Evolutionary conservation across 805 yeast genomes (phyloP).

Genomic region (Yarrowia yakushimensis): DNA sequence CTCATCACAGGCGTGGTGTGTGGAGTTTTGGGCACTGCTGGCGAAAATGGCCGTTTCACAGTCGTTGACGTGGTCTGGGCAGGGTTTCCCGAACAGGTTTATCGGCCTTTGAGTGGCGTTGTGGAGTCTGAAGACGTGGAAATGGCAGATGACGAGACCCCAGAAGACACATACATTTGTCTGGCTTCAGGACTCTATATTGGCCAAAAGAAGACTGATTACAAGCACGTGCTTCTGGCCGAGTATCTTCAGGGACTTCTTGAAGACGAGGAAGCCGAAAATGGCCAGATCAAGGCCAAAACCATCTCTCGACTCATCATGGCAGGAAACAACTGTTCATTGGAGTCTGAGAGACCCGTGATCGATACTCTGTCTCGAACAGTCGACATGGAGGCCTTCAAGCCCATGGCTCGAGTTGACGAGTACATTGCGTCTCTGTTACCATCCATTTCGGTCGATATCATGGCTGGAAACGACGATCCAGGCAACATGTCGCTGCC

Average conservation of each 20-base stretch:
- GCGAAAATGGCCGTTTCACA: conserved; percentile 76
- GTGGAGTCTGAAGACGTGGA: neutral
- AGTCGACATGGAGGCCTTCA: conserved; percentile 23
- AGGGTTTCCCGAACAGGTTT: conserved; percentile 42
- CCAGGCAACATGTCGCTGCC: conserved; percentile 85
- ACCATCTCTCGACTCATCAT: neutral
- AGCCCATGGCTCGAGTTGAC: conserved; percentile 46
- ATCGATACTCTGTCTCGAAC: neutral
- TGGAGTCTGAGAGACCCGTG: neutral
- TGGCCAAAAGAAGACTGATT: conserved; percentile 42
- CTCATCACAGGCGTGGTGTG: conserved; percentile 88
- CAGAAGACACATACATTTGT: conserved; percentile 46
- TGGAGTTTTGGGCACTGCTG: conserved; percentile 82
- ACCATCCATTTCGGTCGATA: conserved; percentile 59
- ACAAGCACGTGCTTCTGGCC: conserved; percentile 49
- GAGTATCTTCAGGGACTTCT: conserved; percentile 73
- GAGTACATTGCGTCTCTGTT: conserved; percentile 54
- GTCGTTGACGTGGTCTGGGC: conserved; percentile 80
- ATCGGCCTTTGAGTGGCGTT: neutral
- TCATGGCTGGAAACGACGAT: conserved; percentile 83
- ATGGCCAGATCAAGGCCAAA: neutral
- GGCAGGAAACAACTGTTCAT: conserved; percentile 7
- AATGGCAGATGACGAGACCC: neutral
- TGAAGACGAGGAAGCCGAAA: conserved; percentile 35
- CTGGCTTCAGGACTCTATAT: conserved; percentile 74